Evolutionary conservation across 2,329 filamentous ascomycete genomes (phyloP).

Genomic region (Amauroascus verrucosus): DNA sequence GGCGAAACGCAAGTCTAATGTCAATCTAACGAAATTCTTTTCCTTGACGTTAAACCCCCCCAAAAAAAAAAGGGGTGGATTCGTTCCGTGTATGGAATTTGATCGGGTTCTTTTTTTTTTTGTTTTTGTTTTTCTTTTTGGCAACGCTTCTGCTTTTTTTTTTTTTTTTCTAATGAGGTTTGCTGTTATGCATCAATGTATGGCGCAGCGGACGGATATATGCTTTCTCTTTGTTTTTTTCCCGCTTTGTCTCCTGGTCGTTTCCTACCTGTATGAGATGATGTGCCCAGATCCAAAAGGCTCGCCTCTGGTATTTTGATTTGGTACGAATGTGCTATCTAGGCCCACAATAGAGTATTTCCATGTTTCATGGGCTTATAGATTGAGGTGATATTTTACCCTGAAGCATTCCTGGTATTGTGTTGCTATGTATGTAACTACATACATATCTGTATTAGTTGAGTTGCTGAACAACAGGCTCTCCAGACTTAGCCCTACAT

Average conservation of each 20-base stretch:
- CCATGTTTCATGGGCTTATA: neutral
- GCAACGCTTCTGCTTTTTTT: conserved; percentile 2
- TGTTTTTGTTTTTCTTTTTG: neutral
- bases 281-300: conserved; percentile 7
- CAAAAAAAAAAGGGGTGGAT: conserved; percentile 6
- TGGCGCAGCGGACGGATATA: conserved; percentile 15
- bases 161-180: conserved; percentile 1
- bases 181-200: conserved; percentile 14
- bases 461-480: too few relatives aligned
- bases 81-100: neutral
- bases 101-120: conserved; percentile 2
- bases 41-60: conserved; percentile 6
- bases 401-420: too few relatives aligned
- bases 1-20: conserved; percentile 36
- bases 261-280: conserved; percentile 8
- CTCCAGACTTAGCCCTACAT: too few relatives aligned
- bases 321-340: neutral
- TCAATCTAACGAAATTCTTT: conserved; percentile 6
- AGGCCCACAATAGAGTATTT: conserved; percentile 8
- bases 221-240: neutral
- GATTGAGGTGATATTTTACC: too few relatives aligned
- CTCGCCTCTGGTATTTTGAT: neutral
- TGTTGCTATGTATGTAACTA: too few relatives aligned
- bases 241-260: conserved; percentile 2
- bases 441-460: too few relatives aligned